These are phyloP conservation scores for Ambrosia artemisiifolia DNA, from an alignment of 129 eudicot species.

Conservation along the genomic window DNA sequence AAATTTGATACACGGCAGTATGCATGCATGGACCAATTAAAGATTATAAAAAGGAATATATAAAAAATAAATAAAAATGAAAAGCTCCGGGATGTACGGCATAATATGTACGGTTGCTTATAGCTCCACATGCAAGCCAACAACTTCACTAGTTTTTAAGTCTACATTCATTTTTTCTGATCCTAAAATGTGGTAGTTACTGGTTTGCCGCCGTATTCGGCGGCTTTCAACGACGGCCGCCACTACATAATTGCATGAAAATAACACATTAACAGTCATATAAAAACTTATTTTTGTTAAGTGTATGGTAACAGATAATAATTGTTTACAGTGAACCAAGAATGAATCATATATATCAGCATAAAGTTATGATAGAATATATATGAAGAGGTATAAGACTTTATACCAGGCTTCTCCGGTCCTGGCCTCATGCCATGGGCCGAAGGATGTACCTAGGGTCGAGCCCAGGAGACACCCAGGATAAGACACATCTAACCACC, in stretches of 20 bases:
- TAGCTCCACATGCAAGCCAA: neutral
- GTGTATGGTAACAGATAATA: too few species aligned
- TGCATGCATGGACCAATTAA: neutral
- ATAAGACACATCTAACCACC: too few species aligned
- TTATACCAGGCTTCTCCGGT: too few species aligned
- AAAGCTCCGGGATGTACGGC: slow-evolving; percentile 1
- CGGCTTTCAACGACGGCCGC: neutral
- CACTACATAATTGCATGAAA: neutral
- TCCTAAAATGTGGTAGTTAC: neutral
- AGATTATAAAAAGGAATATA: neutral
- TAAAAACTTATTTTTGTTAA: too few species aligned
- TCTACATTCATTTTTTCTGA: neutral
- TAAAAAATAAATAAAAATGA: neutral
- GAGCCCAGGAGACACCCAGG: too few species aligned
- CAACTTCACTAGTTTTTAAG: neutral
- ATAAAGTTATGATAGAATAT: too few species aligned
- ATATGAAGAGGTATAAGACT: too few species aligned
- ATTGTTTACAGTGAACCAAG: too few species aligned
- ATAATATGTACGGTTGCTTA: slow-evolving; percentile 1
- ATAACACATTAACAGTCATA: too few species aligned
- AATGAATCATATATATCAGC: too few species aligned
- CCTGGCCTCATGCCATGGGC: too few species aligned
- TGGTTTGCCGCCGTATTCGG: neutral
- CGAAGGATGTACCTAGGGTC: too few species aligned
- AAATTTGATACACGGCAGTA: neutral